A percentile compares a stretch with the other conserved stretches of the same genome.
Evolutionary conservation across 371 early-diverging fungal species (phyloP).

Genomic region (Apophysomyces sp.): DNA sequence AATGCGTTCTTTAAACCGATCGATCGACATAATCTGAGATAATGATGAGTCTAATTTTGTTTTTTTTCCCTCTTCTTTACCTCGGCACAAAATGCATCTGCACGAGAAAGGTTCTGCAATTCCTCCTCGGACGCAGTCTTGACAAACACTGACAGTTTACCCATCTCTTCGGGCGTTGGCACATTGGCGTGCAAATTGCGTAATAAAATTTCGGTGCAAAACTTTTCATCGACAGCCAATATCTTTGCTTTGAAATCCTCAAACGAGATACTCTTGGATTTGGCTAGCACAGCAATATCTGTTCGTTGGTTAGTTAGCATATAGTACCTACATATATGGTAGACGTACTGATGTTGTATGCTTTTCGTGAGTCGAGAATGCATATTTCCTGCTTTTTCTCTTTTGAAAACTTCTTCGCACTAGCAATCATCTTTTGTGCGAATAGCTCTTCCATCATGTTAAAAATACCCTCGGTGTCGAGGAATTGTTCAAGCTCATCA

Average conservation of each 20-base stretch:
- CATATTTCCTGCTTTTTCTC: conserved; percentile 53
- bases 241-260: conserved; percentile 60
- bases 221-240: conserved; percentile 57
- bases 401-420: conserved; percentile 28
- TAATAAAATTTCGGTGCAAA: conserved; percentile 67
- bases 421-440: conserved; percentile 64
- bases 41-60: conserved; percentile 16
- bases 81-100: conserved; percentile 87
- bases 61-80: conserved; percentile 29
- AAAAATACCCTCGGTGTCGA: conserved; percentile 62
- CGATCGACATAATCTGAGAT: conserved; percentile 72
- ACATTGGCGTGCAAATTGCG: conserved; percentile 65
- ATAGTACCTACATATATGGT: not conserved
- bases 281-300: conserved; percentile 72
- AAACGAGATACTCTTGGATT: conserved; percentile 63
- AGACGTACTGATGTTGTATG: conserved; percentile 71
- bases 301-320: not conserved
- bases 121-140: conserved; percentile 69
- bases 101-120: conserved; percentile 61
- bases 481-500: conserved; percentile 43
- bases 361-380: conserved; percentile 74
- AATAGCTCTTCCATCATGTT: conserved; percentile 71
- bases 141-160: conserved; percentile 65
- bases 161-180: conserved; percentile 78
- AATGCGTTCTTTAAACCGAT: conserved; percentile 78